Evolutionary conservation across 805 yeast species (phyloP).

Genomic region (Candida lessepsii): DNA sequence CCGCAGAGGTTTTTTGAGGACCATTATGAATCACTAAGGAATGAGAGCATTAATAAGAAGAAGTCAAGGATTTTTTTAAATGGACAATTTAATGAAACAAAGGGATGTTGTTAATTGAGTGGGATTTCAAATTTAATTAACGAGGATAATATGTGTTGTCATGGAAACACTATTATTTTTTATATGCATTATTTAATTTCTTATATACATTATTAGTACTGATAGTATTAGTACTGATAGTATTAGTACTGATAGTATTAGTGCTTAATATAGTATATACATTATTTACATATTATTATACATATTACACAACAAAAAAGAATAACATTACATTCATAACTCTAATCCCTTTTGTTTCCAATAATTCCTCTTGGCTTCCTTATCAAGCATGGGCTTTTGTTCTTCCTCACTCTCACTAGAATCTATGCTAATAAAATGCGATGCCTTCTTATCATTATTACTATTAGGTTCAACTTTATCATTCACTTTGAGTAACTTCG

Average conservation of each 20-base stretch:
- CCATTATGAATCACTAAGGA: conserved; percentile 8
- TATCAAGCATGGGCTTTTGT: conserved; percentile 25
- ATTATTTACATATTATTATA: conserved; percentile 5
- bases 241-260: no score
- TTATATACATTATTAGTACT: no score
- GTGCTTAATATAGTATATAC: background rate
- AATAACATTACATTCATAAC: conserved; percentile 19
- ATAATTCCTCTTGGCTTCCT: conserved; percentile 35
- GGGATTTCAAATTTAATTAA: no score
- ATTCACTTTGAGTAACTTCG: no score
- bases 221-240: no score
- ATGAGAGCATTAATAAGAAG: conserved; percentile 6
- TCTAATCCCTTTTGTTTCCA: conserved; percentile 45
- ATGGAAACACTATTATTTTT: no score
- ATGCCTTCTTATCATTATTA: background rate
- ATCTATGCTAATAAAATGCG: conserved; percentile 8
- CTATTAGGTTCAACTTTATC: conserved; percentile 11
- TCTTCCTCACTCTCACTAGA: conserved; percentile 12
- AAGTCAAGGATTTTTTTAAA: conserved; percentile 11
- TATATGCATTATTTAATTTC: no score
- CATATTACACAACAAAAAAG: no score
- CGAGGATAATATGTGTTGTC: no score
- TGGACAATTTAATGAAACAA: conserved; percentile 8
- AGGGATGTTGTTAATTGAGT: conserved; percentile 12
- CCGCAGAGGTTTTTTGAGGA: conserved; percentile 31